These are phyloP conservation scores for Penicillium paneum DNA, from an alignment of 2,329 filamentous ascomycete species.

Conservation along the genomic window DNA sequence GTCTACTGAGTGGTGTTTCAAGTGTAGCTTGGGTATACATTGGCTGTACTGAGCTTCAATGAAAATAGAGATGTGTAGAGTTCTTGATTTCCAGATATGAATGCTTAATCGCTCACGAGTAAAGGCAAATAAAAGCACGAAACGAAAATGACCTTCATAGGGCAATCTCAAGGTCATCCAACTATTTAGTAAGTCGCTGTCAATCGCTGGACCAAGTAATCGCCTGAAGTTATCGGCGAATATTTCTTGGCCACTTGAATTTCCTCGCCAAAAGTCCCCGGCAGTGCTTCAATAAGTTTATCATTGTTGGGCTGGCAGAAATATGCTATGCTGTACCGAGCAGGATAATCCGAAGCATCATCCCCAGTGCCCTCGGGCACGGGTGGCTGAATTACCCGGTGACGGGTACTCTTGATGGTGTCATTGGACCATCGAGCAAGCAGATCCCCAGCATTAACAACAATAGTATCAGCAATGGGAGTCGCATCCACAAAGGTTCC, in stretches of 20 bases:
- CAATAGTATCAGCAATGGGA: conserved; percentile 75
- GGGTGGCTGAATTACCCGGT: conserved; percentile 85
- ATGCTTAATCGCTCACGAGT: not conserved
- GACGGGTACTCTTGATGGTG: conserved; percentile 83
- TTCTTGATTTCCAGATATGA: not conserved
- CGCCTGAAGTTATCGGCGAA: conserved; percentile 68
- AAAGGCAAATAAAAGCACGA: not conserved
- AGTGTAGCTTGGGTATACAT: not conserved
- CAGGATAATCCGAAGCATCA: conserved; percentile 56
- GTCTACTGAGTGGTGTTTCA: conserved; percentile 44
- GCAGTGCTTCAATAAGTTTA: conserved; percentile 72
- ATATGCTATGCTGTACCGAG: conserved; percentile 85
- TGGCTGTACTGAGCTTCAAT: not conserved
- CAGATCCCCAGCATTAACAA: conserved; percentile 86
- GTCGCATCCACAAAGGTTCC: conserved; percentile 78
- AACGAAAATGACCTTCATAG: too few species aligned
- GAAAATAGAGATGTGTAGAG: not conserved
- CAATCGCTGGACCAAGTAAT: conserved; percentile 76
- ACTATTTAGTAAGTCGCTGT: conserved; percentile 61
- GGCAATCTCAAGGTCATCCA: not conserved
- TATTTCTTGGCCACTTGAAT: conserved; percentile 71
- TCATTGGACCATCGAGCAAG: conserved; percentile 88
- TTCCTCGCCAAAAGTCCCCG: conserved; percentile 65
- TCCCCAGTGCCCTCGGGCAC: conserved; percentile 41
- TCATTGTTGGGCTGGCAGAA: conserved; percentile 86